Evolutionary conservation across 176 grass and related monocot genomes (phyloP).

Genomic region (Rhynchospora breviuscula): DNA sequence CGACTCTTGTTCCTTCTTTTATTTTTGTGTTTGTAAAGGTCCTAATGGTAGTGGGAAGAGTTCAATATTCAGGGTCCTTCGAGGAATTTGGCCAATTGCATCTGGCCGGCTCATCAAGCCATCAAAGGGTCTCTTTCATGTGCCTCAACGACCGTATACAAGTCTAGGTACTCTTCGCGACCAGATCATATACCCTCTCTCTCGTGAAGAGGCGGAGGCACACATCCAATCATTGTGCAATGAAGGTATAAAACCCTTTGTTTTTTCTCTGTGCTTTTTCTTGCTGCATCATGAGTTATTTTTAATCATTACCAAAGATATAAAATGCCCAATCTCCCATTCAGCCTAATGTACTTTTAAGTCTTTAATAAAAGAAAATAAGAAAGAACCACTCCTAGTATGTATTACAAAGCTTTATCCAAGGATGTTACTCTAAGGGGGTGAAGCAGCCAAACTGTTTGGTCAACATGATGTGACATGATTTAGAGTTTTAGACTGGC

Average conservation of each 20-base stretch:
- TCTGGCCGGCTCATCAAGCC: slow-evolving; percentile 77
- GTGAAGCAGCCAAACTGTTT: neutral
- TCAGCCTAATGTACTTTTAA: neutral
- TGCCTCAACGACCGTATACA: slow-evolving; percentile 95
- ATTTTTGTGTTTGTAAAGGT: slow-evolving; percentile 41
- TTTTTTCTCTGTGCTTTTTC: neutral
- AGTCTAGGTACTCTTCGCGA: slow-evolving; percentile 89
- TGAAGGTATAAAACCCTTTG: slow-evolving; percentile 39
- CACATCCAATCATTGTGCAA: slow-evolving; percentile 41
- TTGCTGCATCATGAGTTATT: neutral
- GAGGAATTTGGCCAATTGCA: slow-evolving; percentile 79
- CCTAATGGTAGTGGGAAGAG: slow-evolving; percentile 98
- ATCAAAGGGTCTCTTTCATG: slow-evolving; percentile 67
- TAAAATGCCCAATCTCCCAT: neutral
- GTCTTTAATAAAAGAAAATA: neutral
- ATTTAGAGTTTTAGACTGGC: neutral
- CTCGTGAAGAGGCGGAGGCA: slow-evolving; percentile 60
- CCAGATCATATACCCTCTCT: slow-evolving; percentile 94
- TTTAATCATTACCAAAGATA: neutral
- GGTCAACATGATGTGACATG: neutral
- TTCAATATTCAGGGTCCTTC: slow-evolving; percentile 87
- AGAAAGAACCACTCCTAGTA: neutral
- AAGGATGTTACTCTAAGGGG: neutral
- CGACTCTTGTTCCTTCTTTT: neutral
- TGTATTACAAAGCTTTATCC: neutral